Conservation (phyloP, 768 basidiomycete species). For the Phaeotremella fagi region DNA sequence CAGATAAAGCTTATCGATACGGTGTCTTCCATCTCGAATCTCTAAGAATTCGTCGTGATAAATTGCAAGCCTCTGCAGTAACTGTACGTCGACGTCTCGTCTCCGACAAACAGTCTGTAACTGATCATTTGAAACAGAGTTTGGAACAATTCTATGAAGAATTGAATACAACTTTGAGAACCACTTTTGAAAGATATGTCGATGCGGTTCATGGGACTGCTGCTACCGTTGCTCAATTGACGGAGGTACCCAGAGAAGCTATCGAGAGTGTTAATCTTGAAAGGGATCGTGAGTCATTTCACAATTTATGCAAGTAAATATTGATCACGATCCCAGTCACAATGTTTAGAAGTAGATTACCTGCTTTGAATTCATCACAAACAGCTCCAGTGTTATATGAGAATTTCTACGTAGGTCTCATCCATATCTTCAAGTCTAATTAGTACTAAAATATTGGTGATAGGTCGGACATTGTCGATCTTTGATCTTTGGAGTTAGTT, state of each 20-base stretch:
- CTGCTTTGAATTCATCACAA: slow-evolving; percentile 7
- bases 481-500: slow-evolving; percentile 79
- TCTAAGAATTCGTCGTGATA: slow-evolving; percentile 70
- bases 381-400: slow-evolving; percentile 40
- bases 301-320: not conserved
- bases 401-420: slow-evolving; percentile 41
- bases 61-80: slow-evolving; percentile 75
- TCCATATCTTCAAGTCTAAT: slow-evolving; percentile 64
- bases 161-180: slow-evolving; percentile 61
- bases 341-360: slow-evolving; percentile 25
- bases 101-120: not conserved
- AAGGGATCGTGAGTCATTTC: slow-evolving; percentile 61
- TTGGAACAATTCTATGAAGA: slow-evolving; percentile 74
- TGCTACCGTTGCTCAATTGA: slow-evolving; percentile 68
- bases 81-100: slow-evolving; percentile 55
- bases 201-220: slow-evolving; percentile 77
- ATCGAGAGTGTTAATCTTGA: slow-evolving; percentile 67
- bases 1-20: slow-evolving; percentile 85
- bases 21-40: slow-evolving; percentile 92
- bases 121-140: slow-evolving; percentile 54
- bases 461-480: slow-evolving; percentile 80
- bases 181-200: slow-evolving; percentile 64
- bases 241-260: slow-evolving; percentile 59
- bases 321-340: slow-evolving; percentile 19
- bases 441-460: slow-evolving; percentile 52